phyloP scores from a whole-genome alignment of 192 early-diverging fungal species.

The Dispira parvispora region DNA sequence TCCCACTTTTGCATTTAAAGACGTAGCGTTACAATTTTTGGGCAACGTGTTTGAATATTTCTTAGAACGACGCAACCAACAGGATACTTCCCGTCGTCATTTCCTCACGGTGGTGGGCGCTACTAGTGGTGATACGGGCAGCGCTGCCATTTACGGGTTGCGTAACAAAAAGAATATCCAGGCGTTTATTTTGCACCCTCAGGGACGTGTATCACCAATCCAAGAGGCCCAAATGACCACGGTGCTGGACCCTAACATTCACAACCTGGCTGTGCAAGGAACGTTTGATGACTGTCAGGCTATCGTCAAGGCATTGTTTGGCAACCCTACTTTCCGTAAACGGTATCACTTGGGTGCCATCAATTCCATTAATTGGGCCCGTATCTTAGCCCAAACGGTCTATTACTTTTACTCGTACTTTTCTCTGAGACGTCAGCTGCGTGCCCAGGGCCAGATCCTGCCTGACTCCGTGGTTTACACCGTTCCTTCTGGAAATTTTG shows the following conservation, averaged over 20 bases:
- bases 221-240: slow-evolving; percentile 99
- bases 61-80: slow-evolving; percentile 51
- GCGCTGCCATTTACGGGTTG: slow-evolving; percentile 94
- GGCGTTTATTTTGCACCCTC: slow-evolving; percentile 87
- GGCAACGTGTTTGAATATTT: slow-evolving; percentile 98
- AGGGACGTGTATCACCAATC: slow-evolving; percentile 76
- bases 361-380: slow-evolving; percentile 99
- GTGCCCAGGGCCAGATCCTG: slow-evolving; percentile 10
- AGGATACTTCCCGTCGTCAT: slow-evolving; percentile 16
- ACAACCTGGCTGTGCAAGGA: slow-evolving; percentile 75
- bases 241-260: slow-evolving; percentile 83
- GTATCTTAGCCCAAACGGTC: slow-evolving; percentile 86
- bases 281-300: slow-evolving; percentile 98
- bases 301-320: slow-evolving; percentile 83
- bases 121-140: slow-evolving; percentile 93
- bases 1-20: slow-evolving; percentile 97
- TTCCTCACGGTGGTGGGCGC: slow-evolving; percentile 83
- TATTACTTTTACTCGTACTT: slow-evolving; percentile 97
- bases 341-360: slow-evolving; percentile 76
- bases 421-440: slow-evolving; percentile 27
- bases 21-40: slow-evolving; percentile 89
- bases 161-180: slow-evolving; percentile 81
- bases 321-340: slow-evolving; percentile 50
- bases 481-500: slow-evolving; percentile 98
- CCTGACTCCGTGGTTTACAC: slow-evolving; percentile 34